A percentile compares a stretch with the other conserved stretches of the same genome.
These are phyloP conservation scores for Protea cynaroides DNA, from an alignment of 164 flowering plant species.

Conservation along the genomic window DNA sequence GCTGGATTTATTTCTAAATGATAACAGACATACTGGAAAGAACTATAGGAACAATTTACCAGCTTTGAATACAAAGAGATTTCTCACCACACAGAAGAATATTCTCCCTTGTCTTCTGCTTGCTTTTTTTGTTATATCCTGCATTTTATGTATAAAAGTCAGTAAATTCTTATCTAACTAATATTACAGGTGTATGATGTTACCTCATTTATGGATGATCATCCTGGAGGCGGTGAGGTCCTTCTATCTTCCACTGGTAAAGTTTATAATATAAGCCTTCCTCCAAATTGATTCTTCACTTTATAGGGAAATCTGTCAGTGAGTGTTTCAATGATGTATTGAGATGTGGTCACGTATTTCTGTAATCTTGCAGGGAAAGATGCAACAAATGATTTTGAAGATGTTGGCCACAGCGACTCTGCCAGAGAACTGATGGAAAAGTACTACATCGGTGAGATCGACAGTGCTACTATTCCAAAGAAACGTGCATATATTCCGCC, in stretches of 20 bases:
- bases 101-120: neutral
- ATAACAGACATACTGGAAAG: too few relatives aligned
- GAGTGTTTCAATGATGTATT: neutral
- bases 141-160: neutral
- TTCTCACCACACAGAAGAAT: neutral
- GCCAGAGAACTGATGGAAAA: conserved; percentile 77
- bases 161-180: neutral
- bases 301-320: neutral
- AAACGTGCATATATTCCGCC: conserved; percentile 44
- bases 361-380: conserved; percentile 63
- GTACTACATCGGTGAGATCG: conserved; percentile 75
- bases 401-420: conserved; percentile 82
- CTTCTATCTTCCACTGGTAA: conserved; percentile 74
- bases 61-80: neutral
- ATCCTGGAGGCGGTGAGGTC: conserved; percentile 95
- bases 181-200: conserved; percentile 78
- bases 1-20: too few relatives aligned
- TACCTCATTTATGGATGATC: conserved; percentile 84
- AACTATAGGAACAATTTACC: neutral
- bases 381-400: conserved; percentile 88
- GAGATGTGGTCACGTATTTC: neutral
- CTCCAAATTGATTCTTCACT: neutral
- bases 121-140: neutral
- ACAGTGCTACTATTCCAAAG: conserved; percentile 50
- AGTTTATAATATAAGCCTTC: neutral